Evolutionary conservation across 202 grass and related monocot genomes (phyloP).

Genomic region (Schoenoplectus triqueter): DNA sequence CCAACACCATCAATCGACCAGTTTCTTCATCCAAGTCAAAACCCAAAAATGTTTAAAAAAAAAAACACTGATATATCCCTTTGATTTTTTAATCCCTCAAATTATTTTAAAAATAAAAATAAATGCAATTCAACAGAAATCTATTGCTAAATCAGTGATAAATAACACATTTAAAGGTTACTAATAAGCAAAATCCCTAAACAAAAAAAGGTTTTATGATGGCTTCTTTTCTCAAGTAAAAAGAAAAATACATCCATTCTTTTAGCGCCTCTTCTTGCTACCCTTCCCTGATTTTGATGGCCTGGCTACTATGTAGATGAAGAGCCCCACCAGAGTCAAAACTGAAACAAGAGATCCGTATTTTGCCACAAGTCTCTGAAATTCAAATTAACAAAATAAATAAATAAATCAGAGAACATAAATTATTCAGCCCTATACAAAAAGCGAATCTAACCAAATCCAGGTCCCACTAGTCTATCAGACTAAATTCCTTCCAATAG

Average conservation of each 20-base stretch:
- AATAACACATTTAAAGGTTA: constrained; percentile 31
- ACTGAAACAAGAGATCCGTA: constrained; percentile 74
- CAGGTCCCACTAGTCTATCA: background rate
- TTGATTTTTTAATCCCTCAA: background rate
- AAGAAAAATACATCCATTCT: constrained; percentile 15
- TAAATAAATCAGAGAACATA: background rate
- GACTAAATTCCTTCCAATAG: background rate
- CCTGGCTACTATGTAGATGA: constrained; percentile 69
- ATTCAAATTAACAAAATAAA: background rate
- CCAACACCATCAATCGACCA: background rate
- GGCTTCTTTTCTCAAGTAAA: constrained; percentile 29
- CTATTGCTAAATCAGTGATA: constrained; percentile 30
- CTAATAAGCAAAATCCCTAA: constrained; percentile 25
- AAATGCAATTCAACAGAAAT: constrained; percentile 12
- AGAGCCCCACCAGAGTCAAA: constrained; percentile 56
- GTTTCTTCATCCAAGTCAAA: background rate
- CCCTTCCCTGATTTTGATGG: constrained; percentile 66
- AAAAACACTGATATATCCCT: background rate
- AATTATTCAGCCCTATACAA: background rate
- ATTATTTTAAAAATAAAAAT: constrained; percentile 9
- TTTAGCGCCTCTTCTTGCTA: constrained; percentile 88
- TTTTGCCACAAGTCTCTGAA: constrained; percentile 68
- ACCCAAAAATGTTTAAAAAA: background rate
- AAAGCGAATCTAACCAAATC: constrained; percentile 33
- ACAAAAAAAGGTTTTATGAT: constrained; percentile 34